phyloP scores from a whole-genome alignment of 768 basidiomycete genomes.

The Macrolepiota albuminosa region DNA sequence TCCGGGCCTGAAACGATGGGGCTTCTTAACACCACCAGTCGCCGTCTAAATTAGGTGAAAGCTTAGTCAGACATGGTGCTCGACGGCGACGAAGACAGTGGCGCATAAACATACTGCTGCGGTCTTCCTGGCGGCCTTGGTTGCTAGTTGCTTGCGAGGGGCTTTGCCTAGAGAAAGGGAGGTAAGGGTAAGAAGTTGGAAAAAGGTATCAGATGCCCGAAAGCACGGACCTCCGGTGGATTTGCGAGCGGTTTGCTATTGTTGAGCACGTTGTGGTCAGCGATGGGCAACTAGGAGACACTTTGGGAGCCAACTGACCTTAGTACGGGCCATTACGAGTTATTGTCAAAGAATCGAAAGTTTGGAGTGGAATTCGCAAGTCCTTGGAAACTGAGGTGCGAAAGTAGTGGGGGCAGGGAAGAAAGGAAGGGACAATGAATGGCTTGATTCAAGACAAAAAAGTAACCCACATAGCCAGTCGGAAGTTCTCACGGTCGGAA shows the following conservation, averaged over 20 bases:
- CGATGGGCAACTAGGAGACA: slow-evolving; percentile 13
- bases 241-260: slow-evolving; percentile 97
- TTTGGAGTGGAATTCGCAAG: slow-evolving; percentile 20
- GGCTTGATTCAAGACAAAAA: slow-evolving; percentile 27
- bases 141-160: slow-evolving; percentile 91
- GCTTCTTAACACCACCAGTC: slow-evolving; percentile 99
- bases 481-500: slow-evolving; percentile 44
- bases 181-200: slow-evolving; percentile 10
- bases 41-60: slow-evolving; percentile 43
- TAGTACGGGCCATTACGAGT: slow-evolving; percentile 78
- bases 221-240: slow-evolving; percentile 85
- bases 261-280: slow-evolving; percentile 26
- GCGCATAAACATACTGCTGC: slow-evolving; percentile 50
- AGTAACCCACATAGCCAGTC: slow-evolving; percentile 32
- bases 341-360: slow-evolving; percentile 18
- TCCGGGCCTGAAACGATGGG: slow-evolving; percentile 94
- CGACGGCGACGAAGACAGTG: slow-evolving; percentile 23
- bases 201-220: slow-evolving; percentile 14
- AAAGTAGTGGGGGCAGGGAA: slow-evolving; percentile 33
- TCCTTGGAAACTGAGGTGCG: slow-evolving; percentile 20
- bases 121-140: slow-evolving; percentile 93
- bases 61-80: slow-evolving; percentile 17
- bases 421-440: slow-evolving; percentile 28
- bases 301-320: slow-evolving; percentile 41
- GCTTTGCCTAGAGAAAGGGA: slow-evolving; percentile 61